phyloP scores from a whole-genome alignment of 148 eudicot genomes.

The Silene uniflora region DNA sequence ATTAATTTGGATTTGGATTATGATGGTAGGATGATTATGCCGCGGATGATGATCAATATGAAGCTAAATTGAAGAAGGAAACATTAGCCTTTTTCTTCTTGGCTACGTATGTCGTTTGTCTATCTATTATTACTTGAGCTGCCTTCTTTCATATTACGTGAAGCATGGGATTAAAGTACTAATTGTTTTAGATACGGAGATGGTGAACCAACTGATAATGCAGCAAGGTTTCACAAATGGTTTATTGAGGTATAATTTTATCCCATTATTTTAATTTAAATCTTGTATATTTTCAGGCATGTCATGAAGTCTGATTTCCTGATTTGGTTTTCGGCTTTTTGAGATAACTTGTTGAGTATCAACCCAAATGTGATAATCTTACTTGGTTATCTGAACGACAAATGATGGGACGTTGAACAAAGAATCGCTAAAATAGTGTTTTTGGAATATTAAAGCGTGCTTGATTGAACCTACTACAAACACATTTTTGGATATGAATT shows the following conservation, averaged over 20 bases:
- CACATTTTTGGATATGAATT: background rate
- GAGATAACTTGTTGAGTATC: background rate
- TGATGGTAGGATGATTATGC: slow-evolving; percentile 82
- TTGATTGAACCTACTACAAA: background rate
- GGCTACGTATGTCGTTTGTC: slow-evolving; percentile 67
- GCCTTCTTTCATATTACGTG: slow-evolving; percentile 10
- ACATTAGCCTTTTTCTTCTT: slow-evolving; percentile 68
- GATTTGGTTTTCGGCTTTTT: background rate
- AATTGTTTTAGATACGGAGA: slow-evolving; percentile 78
- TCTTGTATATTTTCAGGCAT: background rate
- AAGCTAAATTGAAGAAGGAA: slow-evolving; percentile 81
- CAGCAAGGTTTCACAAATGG: slow-evolving; percentile 94
- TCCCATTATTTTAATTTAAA: background rate
- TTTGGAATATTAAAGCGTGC: background rate
- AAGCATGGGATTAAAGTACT: background rate
- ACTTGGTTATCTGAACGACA: too few species aligned
- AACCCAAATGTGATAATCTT: background rate
- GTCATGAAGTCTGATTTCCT: background rate
- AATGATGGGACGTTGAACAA: background rate
- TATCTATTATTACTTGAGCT: background rate
- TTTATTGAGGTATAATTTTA: slow-evolving; percentile 57
- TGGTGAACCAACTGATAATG: slow-evolving; percentile 98
- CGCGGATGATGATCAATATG: slow-evolving; percentile 82
- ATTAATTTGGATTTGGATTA: slow-evolving; percentile 1
- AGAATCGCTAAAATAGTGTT: background rate